phyloP scores from a whole-genome alignment of 805 yeast genomes.

The Vanderwaltozyma verrucispora region DNA sequence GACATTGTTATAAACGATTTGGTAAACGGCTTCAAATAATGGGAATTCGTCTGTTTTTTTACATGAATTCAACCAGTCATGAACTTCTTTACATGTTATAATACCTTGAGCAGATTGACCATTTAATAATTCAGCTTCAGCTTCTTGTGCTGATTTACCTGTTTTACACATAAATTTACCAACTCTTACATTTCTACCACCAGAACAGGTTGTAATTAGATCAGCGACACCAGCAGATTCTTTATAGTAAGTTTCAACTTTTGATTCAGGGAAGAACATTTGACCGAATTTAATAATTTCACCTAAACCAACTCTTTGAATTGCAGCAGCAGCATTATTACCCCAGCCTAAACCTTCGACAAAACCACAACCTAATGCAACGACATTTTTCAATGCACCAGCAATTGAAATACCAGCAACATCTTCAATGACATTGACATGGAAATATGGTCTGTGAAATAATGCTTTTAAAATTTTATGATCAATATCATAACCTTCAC shows the following conservation, averaged over 20 bases:
- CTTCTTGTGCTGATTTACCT: constrained; percentile 63
- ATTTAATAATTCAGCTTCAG: constrained; percentile 75
- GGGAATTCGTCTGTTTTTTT: constrained; percentile 61
- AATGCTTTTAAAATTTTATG: constrained; percentile 57
- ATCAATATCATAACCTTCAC: constrained; percentile 45
- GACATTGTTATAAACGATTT: constrained; percentile 64
- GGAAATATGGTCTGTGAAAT: constrained; percentile 97
- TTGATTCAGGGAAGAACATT: constrained; percentile 63
- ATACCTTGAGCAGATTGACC: constrained; percentile 97
- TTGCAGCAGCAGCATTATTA: constrained; percentile 94
- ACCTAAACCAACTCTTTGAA: constrained; percentile 87
- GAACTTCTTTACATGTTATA: constrained; percentile 81
- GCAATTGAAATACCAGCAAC: constrained; percentile 93
- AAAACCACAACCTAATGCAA: constrained; percentile 92
- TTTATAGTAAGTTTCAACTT: constrained; percentile 72
- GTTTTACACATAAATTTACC: constrained; percentile 78
- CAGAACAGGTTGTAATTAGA: constrained; percentile 90
- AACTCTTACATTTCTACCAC: constrained; percentile 92
- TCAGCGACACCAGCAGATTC: constrained; percentile 98
- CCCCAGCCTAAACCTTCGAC: constrained; percentile 99
- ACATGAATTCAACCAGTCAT: constrained; percentile 51
- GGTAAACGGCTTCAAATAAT: constrained; percentile 52
- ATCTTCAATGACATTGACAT: constrained; percentile 82
- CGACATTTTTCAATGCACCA: constrained; percentile 93
- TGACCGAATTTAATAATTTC: constrained; percentile 83